Conservation (phyloP, 1,139 yeast species). For the Maudiozyma humilis region DNA sequence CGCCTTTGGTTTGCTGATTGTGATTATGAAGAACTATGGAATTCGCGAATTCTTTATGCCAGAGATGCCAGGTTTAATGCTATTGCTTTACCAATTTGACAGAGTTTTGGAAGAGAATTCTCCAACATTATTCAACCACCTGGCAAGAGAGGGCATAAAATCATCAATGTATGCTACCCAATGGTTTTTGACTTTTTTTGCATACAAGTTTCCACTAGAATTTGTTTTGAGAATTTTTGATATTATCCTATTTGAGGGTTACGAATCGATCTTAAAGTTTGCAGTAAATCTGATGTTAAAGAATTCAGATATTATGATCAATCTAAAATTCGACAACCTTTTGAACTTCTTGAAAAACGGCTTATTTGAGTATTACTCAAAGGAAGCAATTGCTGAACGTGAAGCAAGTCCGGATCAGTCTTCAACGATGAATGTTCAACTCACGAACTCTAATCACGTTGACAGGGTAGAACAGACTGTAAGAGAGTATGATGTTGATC, state of each 20-base stretch:
- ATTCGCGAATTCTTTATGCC: slow-evolving; percentile 71
- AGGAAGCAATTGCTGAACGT: slow-evolving; percentile 54
- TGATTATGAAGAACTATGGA: slow-evolving; percentile 76
- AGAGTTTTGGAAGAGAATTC: slow-evolving; percentile 51
- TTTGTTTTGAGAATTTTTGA: slow-evolving; percentile 80
- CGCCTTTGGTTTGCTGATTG: slow-evolving; percentile 72
- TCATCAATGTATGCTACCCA: slow-evolving; percentile 94
- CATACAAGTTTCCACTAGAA: slow-evolving; percentile 71
- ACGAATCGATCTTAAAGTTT: slow-evolving; percentile 73
- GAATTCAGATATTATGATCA: slow-evolving; percentile 51
- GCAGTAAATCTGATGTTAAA: slow-evolving; percentile 68
- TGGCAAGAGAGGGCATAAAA: slow-evolving; percentile 74
- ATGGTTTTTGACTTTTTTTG: slow-evolving; percentile 90
- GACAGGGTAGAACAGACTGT: slow-evolving; percentile 3
- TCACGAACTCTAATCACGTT: neutral
- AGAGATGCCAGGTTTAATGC: slow-evolving; percentile 88
- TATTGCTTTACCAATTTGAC: slow-evolving; percentile 78
- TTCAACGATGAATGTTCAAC: slow-evolving; percentile 50
- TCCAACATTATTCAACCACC: slow-evolving; percentile 54
- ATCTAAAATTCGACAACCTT: slow-evolving; percentile 64
- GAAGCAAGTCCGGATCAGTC: slow-evolving; percentile 10
- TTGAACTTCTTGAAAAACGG: slow-evolving; percentile 67
- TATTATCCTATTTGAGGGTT: slow-evolving; percentile 78
- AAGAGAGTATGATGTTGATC: slow-evolving; percentile 50
- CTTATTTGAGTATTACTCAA: slow-evolving; percentile 50